Evolutionary conservation across 2,329 filamentous ascomycete genomes (phyloP), one percentile per base, ranked within the genome.

Genomic region (Fusarium concolor): DNA sequence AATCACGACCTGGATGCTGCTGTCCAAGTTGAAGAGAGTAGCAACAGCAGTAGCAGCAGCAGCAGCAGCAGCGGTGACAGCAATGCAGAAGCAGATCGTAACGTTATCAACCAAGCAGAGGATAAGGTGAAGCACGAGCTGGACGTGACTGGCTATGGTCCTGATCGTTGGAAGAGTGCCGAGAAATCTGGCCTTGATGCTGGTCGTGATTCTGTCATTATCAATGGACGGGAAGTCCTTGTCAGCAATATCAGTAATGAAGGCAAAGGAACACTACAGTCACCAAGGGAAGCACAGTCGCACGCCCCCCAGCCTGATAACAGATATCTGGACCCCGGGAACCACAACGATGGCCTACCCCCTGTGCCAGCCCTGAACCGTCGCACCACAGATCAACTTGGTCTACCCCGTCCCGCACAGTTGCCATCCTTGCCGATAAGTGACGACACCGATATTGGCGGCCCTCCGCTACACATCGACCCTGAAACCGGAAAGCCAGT

Each of bases 391-490:
- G 83, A 86, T n/a, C 86, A 90, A 70, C 80, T 92, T 10, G 91
- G 90, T 0, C 80, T 93, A n/a, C 85, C 89, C 14, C 85, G 88
- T 46, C 82, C 90, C 10, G 91, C 88, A 26, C 90, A 93, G 74
- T 83, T 94, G 11, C 90, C 92, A 15, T 83, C 89, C 4, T 81
- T 96, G 6, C 92, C 92, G 6, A 75, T 86, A 5, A 82, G 84
- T 15, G 93, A 94, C 71, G 94, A 97, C 73, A 91, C 90, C 7
- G 94, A 97, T 74, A 95, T 93, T 74, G 91, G 92, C 31, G 92
- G 91, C 1, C 91, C 92, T 20, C 84, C 89, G n/a, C 77, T 88
- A 22, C 85, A 84, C 56, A 80, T 83, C 31, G 87, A 89, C 50
- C 70, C 77, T 11, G 80, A 84, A 29, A 80, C 80, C 17, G 86